Evolutionary conservation across 768 basidiomycete genomes (phyloP).

Genomic region (Floccularia luteovirens): DNA sequence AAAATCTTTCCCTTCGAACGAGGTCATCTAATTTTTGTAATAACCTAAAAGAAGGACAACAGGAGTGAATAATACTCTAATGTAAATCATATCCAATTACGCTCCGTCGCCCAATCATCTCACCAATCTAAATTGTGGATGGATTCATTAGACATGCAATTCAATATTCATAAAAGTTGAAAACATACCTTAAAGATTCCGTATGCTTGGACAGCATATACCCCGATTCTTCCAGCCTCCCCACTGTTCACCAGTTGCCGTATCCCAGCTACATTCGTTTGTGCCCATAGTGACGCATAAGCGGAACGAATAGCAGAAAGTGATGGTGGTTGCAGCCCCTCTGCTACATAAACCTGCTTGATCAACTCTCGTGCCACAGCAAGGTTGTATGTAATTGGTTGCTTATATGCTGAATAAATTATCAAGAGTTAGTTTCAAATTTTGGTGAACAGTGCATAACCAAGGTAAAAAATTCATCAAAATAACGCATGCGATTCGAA

Average conservation of each 20-base stretch:
- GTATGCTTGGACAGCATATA: conserved; percentile 84
- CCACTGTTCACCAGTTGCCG: conserved; percentile 52
- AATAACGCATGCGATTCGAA: background rate
- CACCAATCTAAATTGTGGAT: conserved; percentile 55
- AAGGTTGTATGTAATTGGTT: conserved; percentile 75
- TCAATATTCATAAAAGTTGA: background rate
- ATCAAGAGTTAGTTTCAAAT: background rate
- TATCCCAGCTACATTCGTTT: conserved; percentile 57
- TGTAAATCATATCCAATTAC: conserved; percentile 73
- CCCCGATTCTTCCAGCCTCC: conserved; percentile 56
- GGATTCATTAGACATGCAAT: background rate
- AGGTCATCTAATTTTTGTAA: no score
- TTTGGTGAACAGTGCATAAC: background rate
- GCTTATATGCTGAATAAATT: conserved; percentile 49
- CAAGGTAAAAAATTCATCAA: conserved; percentile 1
- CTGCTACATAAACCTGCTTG: conserved; percentile 68
- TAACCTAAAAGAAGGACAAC: no score
- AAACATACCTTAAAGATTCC: conserved; percentile 75
- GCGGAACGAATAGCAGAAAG: conserved; percentile 43
- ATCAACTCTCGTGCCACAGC: conserved; percentile 67
- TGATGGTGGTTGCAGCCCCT: conserved; percentile 67
- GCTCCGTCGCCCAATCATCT: conserved; percentile 77
- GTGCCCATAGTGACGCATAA: conserved; percentile 60
- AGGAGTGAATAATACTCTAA: no score
- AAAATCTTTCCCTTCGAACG: no score